These are phyloP conservation scores for Physcomitrellopsis africana DNA, from an alignment of 225 moss, liverwort and hornwort genomes.

Conservation along the genomic window DNA sequence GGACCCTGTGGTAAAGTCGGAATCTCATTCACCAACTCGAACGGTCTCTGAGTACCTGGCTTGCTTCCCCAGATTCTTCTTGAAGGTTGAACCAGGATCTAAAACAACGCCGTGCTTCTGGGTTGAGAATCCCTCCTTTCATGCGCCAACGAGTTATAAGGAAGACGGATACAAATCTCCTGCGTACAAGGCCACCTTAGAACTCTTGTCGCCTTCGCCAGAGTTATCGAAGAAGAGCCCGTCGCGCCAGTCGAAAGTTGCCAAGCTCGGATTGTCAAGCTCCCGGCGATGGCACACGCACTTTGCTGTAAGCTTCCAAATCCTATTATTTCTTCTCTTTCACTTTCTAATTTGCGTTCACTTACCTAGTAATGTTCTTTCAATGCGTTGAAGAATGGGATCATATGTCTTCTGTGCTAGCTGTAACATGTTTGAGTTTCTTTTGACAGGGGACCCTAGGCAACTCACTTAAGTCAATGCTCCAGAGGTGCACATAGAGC, in stretches of 20 bases:
- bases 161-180: slow-evolving; percentile 50
- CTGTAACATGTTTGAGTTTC: neutral
- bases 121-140: slow-evolving; percentile 14
- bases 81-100: slow-evolving; percentile 2
- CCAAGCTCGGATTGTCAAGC: slow-evolving; percentile 30
- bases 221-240: slow-evolving; percentile 6
- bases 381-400: too few relatives aligned
- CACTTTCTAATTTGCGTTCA: too few relatives aligned
- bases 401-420: too few relatives aligned
- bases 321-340: too few relatives aligned
- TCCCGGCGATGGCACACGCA: neutral
- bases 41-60: slow-evolving; percentile 15
- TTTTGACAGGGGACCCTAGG: slow-evolving; percentile 33
- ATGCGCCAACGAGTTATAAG: slow-evolving; percentile 6
- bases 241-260: slow-evolving; percentile 6
- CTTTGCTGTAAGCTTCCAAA: too few relatives aligned
- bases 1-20: slow-evolving; percentile 1
- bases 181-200: slow-evolving; percentile 46
- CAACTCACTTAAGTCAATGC: slow-evolving; percentile 35
- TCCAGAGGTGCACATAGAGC: slow-evolving; percentile 27
- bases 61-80: slow-evolving; percentile 39
- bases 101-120: neutral
- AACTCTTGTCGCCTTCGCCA: slow-evolving; percentile 51
- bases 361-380: too few relatives aligned
- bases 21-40: neutral